Base-by-base conservation (phyloP, 441 rosid genomes). In the Geranium incanum region DNA sequence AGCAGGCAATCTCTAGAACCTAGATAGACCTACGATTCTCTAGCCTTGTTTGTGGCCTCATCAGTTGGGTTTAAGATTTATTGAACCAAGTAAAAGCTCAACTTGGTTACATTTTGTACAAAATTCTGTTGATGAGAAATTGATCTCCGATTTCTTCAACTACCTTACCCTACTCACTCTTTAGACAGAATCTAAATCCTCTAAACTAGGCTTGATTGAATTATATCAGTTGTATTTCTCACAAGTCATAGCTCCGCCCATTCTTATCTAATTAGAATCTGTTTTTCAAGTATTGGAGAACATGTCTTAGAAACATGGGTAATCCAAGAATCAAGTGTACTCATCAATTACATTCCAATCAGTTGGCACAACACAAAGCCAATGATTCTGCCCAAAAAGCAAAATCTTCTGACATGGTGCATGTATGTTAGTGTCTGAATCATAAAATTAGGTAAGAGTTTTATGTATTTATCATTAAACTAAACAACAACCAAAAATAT, bases 1-100 rank as follows among this genome's bases (percentile, higher is more conserved):
- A 79, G 72, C 87, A 74, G 50, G 85, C 87, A 33, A 74, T 81
- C 45, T 71, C 84, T 68, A 78, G 70, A 67, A 68, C 16, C 0
- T 18, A 15, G 38, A 36, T 2, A 11, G 48, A n/a, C 33, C n/a
- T 62, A 62, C 36, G 5, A 23, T 18, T 62, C 66, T 23, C 36
- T 62, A 16, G 4, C 15, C 60, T 52, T 52, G 60, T 52, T 52
- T 52, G 18, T 52, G 60, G 21, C 6, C 6, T 15, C 60, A 52
- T n/a, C 19, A n/a, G 60, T 52, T 52, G 60, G 60, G 19, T 52
- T n/a, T 52, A n/a, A 52, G 60, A 52, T 52, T 52, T 52, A 52
- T 1, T 52, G 60, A 52, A 52, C 21, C 60, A 2, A 52, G 60
- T 52, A 52, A 52, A 15, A 41, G 60, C 60, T 52, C 16, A 52